Base-by-base conservation (phyloP, 352 stramenopile species). In the Pythium utonaiense region DNA sequence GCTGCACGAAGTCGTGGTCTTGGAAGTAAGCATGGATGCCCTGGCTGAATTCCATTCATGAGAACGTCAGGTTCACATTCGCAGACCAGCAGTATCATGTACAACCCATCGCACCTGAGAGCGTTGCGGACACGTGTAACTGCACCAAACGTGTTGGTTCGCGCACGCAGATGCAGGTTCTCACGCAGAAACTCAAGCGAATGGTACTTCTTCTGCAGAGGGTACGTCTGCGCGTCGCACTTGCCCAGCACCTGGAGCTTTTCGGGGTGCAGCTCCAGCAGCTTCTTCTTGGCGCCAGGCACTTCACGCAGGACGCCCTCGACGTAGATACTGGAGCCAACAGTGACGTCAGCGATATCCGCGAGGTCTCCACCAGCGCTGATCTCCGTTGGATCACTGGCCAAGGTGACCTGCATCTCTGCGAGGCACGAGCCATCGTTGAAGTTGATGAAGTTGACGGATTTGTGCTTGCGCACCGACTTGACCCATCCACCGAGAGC, bases 131-230 rank as follows among this genome's bases (percentile, higher is more conserved):
- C 93, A 6, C 97, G 80, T 9, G 95, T 89, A 33, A 99, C 93
- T 6, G 96, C 95, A 12, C 93, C 95, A 53, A 99, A 84, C 14
- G 95, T 99, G 78, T 99, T 99, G 17, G 96, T 99, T 16, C 97
- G 76, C 19, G 96, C 93, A 30, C 97, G 87, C 34, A 99, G 74
- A 72, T 99, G 97, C 38, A 97, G 80, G 53, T 99, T 96, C 58
- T 96, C 96, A 36, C 97, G 81, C 40, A 99, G 72, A 62, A 99
- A 99, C 79, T 99, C 97, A 19, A 99, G 77, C 25, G 94, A 96
- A 71, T 99, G 96, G 62, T 96, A 92, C 74, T 99, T 99, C 83
- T 99, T 99, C 53, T 98, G 96, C 21, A 99, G 77, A 27, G 97
- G 97, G 59, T 98, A 99, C n/a, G 67, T 80, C 54, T 97, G 79